Evolutionary conservation across 345 rosid genomes (phyloP), one percentile per base, ranked within the genome.

Genomic region (Conringia planisiliqua): DNA sequence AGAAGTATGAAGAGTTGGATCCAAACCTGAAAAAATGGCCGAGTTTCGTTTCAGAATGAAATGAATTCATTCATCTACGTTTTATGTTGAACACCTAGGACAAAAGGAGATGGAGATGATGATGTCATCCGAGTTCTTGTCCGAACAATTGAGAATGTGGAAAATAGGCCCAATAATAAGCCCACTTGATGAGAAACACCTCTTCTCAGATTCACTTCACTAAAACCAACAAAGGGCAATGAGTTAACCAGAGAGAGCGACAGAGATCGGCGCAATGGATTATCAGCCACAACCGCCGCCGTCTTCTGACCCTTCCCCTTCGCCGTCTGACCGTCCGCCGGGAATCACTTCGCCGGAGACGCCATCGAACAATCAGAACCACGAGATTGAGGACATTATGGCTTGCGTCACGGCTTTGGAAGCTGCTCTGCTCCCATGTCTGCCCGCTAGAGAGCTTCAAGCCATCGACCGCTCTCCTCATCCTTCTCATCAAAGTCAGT

Each of bases 381-480:
- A 72, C 63, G 76, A 83, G 3, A 79, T 73, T 32, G 96, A 90
- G 6, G 93, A 92, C 67, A 89, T 90, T 83, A 60, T 90, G 62
- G 84, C 84, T 3, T 89, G 90, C 47, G 99, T 92, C 67, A 84
- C 83, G 73, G 91, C 97, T 1, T 81, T 92, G 50, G 97, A 92
- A 81, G 85, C 90, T 24, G 93, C 97, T 78, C 77, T 95, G 80
- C 88, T 95, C 12, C 99, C 99, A 0, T 95, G 99, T 85, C 83
- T 95, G 67, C 99, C 98, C 2, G 99, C 99, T 55, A 84, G 97
- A 75, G 99, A 95, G 84, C 98, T 92, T 72, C 99, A 95, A 76
- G 98, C 99, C 1, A 92, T 90, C 7, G 97, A 92, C 75, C 98
- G 97, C 20, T 95, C 98, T 63, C 97, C 96, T 2, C 96, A 92